These are phyloP conservation scores for Fraxinus angustifolia DNA, from an alignment of 305 asterid species.

Conservation along the genomic window DNA sequence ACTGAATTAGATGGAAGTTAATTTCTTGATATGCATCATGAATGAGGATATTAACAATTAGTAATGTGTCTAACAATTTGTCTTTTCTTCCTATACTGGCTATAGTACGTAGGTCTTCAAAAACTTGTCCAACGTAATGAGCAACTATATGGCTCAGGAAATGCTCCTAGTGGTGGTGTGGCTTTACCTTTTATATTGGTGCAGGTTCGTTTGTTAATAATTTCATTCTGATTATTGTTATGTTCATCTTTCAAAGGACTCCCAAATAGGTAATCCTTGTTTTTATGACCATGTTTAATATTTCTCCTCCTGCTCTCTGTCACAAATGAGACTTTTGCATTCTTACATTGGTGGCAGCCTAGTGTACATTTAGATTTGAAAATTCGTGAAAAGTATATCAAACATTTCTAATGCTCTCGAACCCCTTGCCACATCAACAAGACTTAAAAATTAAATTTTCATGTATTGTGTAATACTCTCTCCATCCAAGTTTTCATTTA, in stretches of 20 bases:
- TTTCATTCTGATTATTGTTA: constrained; percentile 5
- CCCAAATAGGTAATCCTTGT: not conserved
- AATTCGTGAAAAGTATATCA: not conserved
- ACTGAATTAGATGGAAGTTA: constrained; percentile 8
- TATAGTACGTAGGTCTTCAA: constrained; percentile 80
- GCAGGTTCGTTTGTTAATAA: constrained; percentile 52
- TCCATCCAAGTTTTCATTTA: not conserved
- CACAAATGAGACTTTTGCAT: not conserved
- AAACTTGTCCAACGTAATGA: constrained; percentile 80
- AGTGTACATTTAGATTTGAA: not conserved
- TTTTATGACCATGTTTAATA: not conserved
- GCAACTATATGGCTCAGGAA: constrained; percentile 74
- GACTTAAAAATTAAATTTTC: not conserved
- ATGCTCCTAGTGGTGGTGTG: constrained; percentile 92
- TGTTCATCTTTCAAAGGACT: constrained; percentile 1
- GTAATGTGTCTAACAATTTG: constrained; percentile 7
- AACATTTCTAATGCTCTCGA: not conserved
- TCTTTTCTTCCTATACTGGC: constrained; percentile 5
- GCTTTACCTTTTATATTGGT: constrained; percentile 94
- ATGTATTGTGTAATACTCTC: not conserved
- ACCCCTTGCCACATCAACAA: not conserved
- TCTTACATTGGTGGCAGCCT: not conserved
- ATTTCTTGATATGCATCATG: constrained; percentile 8
- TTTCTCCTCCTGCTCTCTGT: not conserved
- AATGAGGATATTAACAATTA: not conserved